Evolutionary conservation across 768 basidiomycete species (phyloP), one percentile per base, ranked within the genome.

Genomic region (Xerocomellus chrysenteron): DNA sequence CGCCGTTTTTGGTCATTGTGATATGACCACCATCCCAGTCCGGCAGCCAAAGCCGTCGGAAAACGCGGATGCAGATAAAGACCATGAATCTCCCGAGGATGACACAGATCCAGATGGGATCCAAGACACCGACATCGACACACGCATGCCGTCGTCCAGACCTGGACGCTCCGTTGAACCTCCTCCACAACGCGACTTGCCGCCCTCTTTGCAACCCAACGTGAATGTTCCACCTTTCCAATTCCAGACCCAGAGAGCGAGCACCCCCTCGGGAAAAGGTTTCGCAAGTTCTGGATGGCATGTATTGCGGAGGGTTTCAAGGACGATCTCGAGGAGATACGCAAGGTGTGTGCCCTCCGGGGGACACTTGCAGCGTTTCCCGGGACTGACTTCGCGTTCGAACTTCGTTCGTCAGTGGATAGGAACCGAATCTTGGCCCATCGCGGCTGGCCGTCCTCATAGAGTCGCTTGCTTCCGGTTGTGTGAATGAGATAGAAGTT

Each of bases 281-380:
- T 94, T 68, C 76, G 86, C 53, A 86, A 86, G 69, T 93, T 94
- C 65, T 94, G 92, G 92, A 92, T 94, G 90, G 74, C 83, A 3
- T 83, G 86, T 1, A 80, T 93, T 8, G 88, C 85, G 2, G 89
- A 92, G 67, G 90, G 83, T 12, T 94, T 94, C 73, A 82, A 82
- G 59, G 86, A 88, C 45, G 92, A 94, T 68, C 75, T 94, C n/a
- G 90, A 92, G 63, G 80, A 85, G 64, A 86, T 94, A 64, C 83
- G 87, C 36, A 90, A 92, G 80, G 92, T 89, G 50, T 40, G 80
- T 56, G 14, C 3, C 5, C 13, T 5, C 16, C 32, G 5, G 16
- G 10, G 12, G 30, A 30, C 9, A 24, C 2, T 43, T 10, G 12
- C 3, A 35, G 17, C 2, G 4, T n/a, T 19, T 17, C 19, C 26